Evolutionary conservation across 257 asterid genomes (phyloP), one percentile per base, ranked within the genome.

Genomic region (Salvia miltiorrhiza): DNA sequence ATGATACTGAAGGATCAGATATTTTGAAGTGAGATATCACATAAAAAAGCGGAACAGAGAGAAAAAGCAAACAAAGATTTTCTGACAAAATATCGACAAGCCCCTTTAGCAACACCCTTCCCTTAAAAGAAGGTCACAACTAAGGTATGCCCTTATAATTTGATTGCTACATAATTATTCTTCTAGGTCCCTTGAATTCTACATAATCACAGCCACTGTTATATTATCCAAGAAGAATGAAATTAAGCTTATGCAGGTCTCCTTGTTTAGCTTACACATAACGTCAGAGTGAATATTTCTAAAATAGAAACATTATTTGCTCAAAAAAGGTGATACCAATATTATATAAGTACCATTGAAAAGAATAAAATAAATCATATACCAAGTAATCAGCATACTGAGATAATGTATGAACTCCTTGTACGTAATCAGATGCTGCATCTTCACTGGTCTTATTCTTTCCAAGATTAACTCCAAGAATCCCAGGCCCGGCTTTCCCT

Each of bases 381-480:
- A 94, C 99, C 97, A 94, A 77, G 82, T 94, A 94, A 85, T 91
- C 99, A 67, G 99, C 99, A 80, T 91, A 94, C 59, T 94, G 99
- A 28, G 99, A 94, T 78, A 94, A 74, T 8, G 99, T 91, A 76
- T 94, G 99, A 69, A 94, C 99, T 71, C 99, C 99, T 91, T 94
- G 99, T 16, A 94, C 99, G 63, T 94, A 94, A 85, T 94, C 99
- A 4, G 93, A 87, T 11, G 93, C 87, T 64, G 99, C 97, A 81
- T 94, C 97, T 84, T 94, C 99, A 79, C 96, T 91, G 16, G 84
- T 83, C 84, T 94, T 94, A 78, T 94, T 94, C 82, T 94, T 94
- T 72, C 99, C 99, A 56, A 94, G 93, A 73, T 94, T 94, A 57
- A 94, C 99, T 47, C 99, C 99, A 1, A 94, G 92, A 82, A 94